Base-by-base conservation (phyloP, 805 yeast species). In the Cyberlindnera mrakii region DNA sequence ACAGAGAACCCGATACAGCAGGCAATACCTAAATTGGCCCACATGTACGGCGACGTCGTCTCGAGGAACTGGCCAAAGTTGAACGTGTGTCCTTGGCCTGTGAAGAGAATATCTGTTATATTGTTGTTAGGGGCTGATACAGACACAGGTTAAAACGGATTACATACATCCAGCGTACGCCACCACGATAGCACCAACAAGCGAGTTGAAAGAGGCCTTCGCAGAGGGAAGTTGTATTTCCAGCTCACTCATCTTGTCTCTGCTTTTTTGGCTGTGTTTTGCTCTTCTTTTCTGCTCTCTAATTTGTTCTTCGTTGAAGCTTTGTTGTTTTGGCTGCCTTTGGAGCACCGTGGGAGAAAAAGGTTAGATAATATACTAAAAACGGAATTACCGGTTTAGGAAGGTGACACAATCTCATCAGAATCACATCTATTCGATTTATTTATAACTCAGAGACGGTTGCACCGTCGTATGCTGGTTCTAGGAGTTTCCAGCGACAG, bases 21-120 rank as follows among this genome's bases (percentile, higher is more conserved):
- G 14, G 85, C 82, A 49, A 93, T 88, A 43, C 99, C 99, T 50
- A 89, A 65, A 50, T 78, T 77, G 25, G 97, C 98, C 98, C 98
- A 93, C 83, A 93, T 78, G 63, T 93, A 93, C 6, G 99, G 99
- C 18, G 97, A 88, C 3, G 93, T 80, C 31, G 83, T 71, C 52
- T 80, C 78, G 52, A 93, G 74, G 60, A 91, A 90, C 52, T 81
- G 80, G 41, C 99, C 99, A 45, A 93, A 80, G 64, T 93, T 85
- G 72, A 93, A 93, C 41, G 80, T 74, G 62, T 89, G 95, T 37
- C 98, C 98, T 47, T 87, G 80, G 40, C 95, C 96, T 49, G 89
- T 88, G 76, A 93, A 88, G 52, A 93, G 50, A 41, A 68, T 68
- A 44, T 58, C 62, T 58, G 30, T 20, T 6, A 6, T 3, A 25